phyloP scores from a whole-genome alignment of 2,329 filamentous ascomycete species.

The Cadophora luteo-olivacea region DNA sequence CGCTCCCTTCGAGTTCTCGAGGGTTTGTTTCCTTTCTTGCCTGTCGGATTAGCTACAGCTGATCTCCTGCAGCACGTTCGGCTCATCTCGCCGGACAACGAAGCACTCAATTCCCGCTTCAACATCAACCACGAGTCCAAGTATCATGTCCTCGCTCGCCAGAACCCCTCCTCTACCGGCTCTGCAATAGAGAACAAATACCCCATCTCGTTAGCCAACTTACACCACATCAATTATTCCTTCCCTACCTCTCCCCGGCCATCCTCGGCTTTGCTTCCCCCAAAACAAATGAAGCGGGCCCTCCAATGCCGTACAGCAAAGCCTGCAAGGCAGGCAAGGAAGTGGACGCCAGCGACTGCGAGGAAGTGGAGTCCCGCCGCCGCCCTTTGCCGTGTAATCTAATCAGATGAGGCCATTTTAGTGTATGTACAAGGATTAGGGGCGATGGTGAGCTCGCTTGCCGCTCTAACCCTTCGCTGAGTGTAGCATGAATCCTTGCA shows the following conservation, averaged over 20 bases:
- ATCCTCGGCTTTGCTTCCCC: background rate
- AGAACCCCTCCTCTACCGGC: no score
- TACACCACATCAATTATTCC: background rate
- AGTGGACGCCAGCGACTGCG: background rate
- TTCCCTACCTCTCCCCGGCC: background rate
- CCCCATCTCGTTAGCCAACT: background rate
- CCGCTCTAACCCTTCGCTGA: no score
- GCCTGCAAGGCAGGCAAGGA: background rate
- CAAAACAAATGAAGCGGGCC: no score
- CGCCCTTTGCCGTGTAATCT: background rate
- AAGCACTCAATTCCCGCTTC: no score
- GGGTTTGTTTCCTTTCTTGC: no score
- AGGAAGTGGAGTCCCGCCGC: background rate
- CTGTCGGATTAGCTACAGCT: no score
- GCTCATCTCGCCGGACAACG: no score
- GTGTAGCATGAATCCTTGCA: background rate
- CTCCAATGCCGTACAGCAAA: no score
- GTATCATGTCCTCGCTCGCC: no score
- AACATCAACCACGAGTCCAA: no score
- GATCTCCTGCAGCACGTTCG: no score
- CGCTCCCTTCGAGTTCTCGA: no score
- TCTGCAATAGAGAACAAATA: background rate
- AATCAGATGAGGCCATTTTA: conserved; percentile 1
- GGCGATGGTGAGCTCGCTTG: background rate
- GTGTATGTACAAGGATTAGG: background rate